Conservation (phyloP, 192 early-diverging fungal genomes). For the Coemansia sp. region DNA sequence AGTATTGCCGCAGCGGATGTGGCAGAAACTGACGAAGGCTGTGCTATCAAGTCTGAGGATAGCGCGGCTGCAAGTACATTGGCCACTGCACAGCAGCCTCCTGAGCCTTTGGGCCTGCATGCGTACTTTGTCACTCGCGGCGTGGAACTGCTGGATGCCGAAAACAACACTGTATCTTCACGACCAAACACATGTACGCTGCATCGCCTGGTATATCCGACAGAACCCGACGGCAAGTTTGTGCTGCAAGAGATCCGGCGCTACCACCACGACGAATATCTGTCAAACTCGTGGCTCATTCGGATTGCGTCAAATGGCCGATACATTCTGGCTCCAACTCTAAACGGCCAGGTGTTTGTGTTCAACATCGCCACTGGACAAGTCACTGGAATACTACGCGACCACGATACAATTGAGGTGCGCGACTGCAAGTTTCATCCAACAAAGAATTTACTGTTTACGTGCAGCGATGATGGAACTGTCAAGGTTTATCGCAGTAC, state of each 20-base stretch:
- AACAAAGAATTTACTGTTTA: constrained; percentile 72
- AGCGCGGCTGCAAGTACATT: not conserved
- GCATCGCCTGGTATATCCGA: constrained; percentile 84
- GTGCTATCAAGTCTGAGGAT: not conserved
- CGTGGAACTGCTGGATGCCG: constrained; percentile 85
- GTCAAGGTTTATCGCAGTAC: constrained; percentile 60
- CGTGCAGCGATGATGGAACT: constrained; percentile 79
- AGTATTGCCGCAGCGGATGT: not conserved
- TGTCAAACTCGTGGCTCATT: constrained; percentile 94
- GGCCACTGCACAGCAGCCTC: not conserved
- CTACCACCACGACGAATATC: constrained; percentile 78
- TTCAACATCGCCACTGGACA: constrained; percentile 78
- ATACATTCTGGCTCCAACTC: constrained; percentile 87
- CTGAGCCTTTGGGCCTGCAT: constrained; percentile 43
- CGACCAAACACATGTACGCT: constrained; percentile 85
- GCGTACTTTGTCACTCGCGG: constrained; percentile 87
- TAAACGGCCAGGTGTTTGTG: constrained; percentile 82
- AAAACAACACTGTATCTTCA: constrained; percentile 69
- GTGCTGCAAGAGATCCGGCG: constrained; percentile 72
- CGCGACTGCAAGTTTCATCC: constrained; percentile 91
- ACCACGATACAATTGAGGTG: constrained; percentile 92
- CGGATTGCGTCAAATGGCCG: constrained; percentile 85
- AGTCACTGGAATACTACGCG: constrained; percentile 74
- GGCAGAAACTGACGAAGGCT: constrained; percentile 25
- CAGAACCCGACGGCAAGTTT: constrained; percentile 66